phyloP scores from a whole-genome alignment of 306 rosid genomes.

The Trichosanthes cucumerina region DNA sequence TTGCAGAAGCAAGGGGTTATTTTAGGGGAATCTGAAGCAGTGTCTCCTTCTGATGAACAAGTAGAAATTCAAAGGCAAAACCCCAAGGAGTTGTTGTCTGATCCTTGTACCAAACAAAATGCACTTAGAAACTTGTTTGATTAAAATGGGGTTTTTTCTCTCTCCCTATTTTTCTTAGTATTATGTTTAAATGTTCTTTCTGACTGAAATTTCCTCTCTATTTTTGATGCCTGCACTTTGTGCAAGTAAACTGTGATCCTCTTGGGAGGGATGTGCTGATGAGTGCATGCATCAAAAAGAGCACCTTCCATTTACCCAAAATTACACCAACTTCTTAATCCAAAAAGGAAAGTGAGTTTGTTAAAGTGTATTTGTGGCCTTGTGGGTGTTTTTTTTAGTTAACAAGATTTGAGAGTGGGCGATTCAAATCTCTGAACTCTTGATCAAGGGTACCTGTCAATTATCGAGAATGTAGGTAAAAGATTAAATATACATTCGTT shows the following conservation, averaged over 20 bases:
- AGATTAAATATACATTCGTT: neutral
- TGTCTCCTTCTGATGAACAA: slow-evolving; percentile 22
- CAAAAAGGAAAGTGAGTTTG: neutral
- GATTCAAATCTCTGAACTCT: no score
- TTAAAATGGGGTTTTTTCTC: neutral
- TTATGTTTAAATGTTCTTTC: neutral
- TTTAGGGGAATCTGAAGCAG: slow-evolving; percentile 26
- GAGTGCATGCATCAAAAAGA: slow-evolving; percentile 54
- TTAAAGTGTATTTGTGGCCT: neutral
- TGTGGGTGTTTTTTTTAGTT: neutral
- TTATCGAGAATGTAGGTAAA: neutral
- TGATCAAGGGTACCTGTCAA: no score
- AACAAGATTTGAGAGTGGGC: no score
- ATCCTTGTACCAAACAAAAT: slow-evolving; percentile 58
- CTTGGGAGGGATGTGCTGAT: neutral
- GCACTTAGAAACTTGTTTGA: slow-evolving; percentile 87
- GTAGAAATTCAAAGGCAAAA: slow-evolving; percentile 25
- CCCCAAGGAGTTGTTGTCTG: slow-evolving; percentile 38
- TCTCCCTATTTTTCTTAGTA: slow-evolving; percentile 12
- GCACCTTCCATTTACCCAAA: neutral
- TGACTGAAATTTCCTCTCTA: neutral
- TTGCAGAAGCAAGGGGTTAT: slow-evolving; percentile 64
- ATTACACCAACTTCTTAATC: neutral
- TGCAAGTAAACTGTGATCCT: slow-evolving; percentile 9
- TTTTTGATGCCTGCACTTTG: slow-evolving; percentile 50